Base-by-base conservation (phyloP, 305 asterid species). In the Fraxinus platypoda region DNA sequence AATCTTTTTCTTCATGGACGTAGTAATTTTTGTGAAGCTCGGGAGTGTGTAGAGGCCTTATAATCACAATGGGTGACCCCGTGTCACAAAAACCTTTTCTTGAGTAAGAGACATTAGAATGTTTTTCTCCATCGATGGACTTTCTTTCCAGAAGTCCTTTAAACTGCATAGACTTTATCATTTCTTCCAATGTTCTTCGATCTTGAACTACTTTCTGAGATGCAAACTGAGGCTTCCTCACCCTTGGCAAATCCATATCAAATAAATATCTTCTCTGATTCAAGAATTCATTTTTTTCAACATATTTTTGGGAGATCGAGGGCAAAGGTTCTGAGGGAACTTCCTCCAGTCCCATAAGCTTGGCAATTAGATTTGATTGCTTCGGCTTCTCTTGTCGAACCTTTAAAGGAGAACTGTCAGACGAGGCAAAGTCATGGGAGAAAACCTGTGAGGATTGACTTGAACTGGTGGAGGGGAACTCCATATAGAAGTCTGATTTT, bases 341-440 rank as follows among this genome's bases (percentile, higher is more conserved):
- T 74, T 88, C 93, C 75, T 91, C 97, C 72, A 94, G 74, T 41
- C 98, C 98, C 98, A 94, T 94, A 71, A 94, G 93, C 92, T 84
- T 90, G 74, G 95, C 97, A 35, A 94, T 89, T 74, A 91, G 87
- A 85, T 89, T 92, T 13, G 91, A 82, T 31, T 86, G 88, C 86
- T 86, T 88, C 1, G 86, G 83, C 83, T 83, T 91, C 88, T 85
- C 88, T 52, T 73, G 77, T 64, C 77, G 78, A 71, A 86, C 62
- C 76, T 76, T 85, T 1, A 87, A 78, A 0, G 87, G 64, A 49
- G 92, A 87, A 81, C 82, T 78, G 74, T 81, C 87, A 62, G 90
- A 86, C 54, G 94, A 86, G 73, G 83, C 80, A 23, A 83, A 79
- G 77, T 86, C 86, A 72, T 81, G 82, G n/a, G 91, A 84, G 80